phyloP scores from a whole-genome alignment of 2,329 filamentous ascomycete genomes.

The Dactylonectria estremocensis region DNA sequence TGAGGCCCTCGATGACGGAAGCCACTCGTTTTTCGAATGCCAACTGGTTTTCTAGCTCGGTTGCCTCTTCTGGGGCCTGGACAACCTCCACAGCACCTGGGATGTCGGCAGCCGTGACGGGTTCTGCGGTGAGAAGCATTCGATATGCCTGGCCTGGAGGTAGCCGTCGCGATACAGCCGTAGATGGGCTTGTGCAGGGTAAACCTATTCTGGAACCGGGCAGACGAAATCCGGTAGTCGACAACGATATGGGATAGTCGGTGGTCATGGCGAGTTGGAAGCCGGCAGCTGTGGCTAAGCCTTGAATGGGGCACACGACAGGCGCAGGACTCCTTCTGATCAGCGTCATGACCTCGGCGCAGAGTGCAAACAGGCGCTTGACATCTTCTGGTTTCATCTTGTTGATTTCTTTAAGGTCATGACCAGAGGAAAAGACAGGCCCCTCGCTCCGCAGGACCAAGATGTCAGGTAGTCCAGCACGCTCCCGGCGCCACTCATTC shows the following conservation, averaged over 20 bases:
- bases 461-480: slow-evolving; percentile 38
- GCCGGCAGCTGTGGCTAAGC: slow-evolving; percentile 44
- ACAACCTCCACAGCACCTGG: slow-evolving; percentile 41
- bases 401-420: slow-evolving; percentile 43
- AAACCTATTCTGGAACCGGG: slow-evolving; percentile 44
- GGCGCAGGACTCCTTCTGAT: slow-evolving; percentile 42
- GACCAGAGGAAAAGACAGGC: slow-evolving; percentile 43
- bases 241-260: slow-evolving; percentile 41
- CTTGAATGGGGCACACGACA: slow-evolving; percentile 44
- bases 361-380: slow-evolving; percentile 38
- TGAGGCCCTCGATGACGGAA: slow-evolving; percentile 26
- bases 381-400: slow-evolving; percentile 30
- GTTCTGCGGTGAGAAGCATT: slow-evolving; percentile 38
- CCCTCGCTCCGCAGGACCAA: slow-evolving; percentile 45
- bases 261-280: slow-evolving; percentile 45
- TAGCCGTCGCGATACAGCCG: slow-evolving; percentile 38
- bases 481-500: slow-evolving; percentile 40
- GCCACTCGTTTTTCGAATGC: slow-evolving; percentile 36
- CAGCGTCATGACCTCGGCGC: slow-evolving; percentile 42
- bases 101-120: slow-evolving; percentile 30
- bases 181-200: slow-evolving; percentile 45
- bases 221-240: slow-evolving; percentile 37
- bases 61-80: not conserved
- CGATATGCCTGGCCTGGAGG: slow-evolving; percentile 37
- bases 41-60: not conserved